Conservation (phyloP, 306 rosid species). For the Cucurbita argyrosperma region DNA sequence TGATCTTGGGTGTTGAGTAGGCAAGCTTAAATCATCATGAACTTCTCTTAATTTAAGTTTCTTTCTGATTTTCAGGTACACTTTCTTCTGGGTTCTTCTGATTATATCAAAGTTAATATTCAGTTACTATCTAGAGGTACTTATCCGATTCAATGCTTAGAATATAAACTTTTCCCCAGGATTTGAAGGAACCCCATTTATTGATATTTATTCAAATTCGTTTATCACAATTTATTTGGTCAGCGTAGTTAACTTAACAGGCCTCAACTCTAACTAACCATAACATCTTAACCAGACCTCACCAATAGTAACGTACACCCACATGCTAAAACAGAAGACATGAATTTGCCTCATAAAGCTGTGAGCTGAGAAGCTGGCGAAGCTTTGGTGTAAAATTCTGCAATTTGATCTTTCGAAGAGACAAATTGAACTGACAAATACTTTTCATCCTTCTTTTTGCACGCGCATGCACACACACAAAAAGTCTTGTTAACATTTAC, state of each 20-base stretch:
- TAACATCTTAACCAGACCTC: neutral
- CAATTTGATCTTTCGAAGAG: neutral
- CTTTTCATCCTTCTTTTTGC: neutral
- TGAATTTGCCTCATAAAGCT: neutral
- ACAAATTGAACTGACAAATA: neutral
- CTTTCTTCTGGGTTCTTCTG: slow-evolving; percentile 74
- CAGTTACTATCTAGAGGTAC: slow-evolving; percentile 92
- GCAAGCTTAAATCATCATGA: slow-evolving; percentile 12
- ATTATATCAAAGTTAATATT: slow-evolving; percentile 65
- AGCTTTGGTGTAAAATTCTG: neutral
- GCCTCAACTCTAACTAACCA: neutral
- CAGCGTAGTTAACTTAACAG: neutral
- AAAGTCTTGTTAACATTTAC: neutral
- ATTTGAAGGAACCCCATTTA: neutral
- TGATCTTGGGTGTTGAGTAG: slow-evolving; percentile 11
- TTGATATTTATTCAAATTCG: neutral
- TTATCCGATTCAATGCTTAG: neutral
- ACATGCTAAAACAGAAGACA: neutral
- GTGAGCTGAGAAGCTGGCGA: neutral
- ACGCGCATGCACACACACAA: neutral
- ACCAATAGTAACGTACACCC: neutral
- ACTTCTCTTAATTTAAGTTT: slow-evolving; percentile 13
- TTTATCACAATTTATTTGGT: neutral
- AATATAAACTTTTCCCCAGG: neutral
- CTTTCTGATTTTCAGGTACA: slow-evolving; percentile 53